These are phyloP conservation scores for Chlamydomonas incerta DNA, from an alignment of 139 green algal genomes.

Conservation along the genomic window DNA sequence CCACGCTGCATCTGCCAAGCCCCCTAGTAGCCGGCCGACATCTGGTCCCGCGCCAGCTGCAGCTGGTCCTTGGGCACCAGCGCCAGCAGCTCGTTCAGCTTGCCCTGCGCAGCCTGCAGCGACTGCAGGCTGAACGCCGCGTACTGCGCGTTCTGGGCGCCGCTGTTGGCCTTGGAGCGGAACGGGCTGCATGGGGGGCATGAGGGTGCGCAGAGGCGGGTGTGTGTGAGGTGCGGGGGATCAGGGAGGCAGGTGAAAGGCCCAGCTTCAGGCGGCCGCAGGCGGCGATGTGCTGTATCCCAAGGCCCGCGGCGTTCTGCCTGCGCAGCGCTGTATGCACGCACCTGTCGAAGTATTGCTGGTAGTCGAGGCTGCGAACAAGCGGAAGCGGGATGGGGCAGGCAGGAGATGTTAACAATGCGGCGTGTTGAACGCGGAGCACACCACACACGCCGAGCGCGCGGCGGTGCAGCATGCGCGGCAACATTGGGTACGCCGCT, in stretches of 20 bases:
- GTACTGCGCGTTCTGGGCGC: slow-evolving; percentile 58
- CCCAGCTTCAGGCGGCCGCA: too few relatives aligned
- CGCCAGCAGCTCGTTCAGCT: slow-evolving; percentile 46
- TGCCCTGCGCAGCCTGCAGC: slow-evolving; percentile 44
- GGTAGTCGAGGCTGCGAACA: slow-evolving; percentile 52
- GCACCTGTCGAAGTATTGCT: slow-evolving; percentile 61
- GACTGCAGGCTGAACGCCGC: slow-evolving; percentile 51
- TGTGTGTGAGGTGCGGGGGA: background rate
- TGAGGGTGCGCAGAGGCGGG: too few relatives aligned
- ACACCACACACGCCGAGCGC: too few relatives aligned
- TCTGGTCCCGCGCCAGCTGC: slow-evolving; percentile 39
- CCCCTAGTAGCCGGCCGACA: slow-evolving; percentile 27
- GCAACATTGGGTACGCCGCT: too few relatives aligned
- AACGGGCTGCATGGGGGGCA: background rate
- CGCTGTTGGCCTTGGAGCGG: slow-evolving; percentile 12
- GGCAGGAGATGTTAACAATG: too few relatives aligned
- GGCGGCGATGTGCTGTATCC: too few relatives aligned
- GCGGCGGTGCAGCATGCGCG: too few relatives aligned
- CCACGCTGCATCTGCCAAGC: too few relatives aligned
- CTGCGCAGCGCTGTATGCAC: too few relatives aligned
- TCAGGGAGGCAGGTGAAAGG: too few relatives aligned
- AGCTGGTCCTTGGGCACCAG: slow-evolving; percentile 51
- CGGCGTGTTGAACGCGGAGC: too few relatives aligned
- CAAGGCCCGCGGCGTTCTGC: too few relatives aligned
- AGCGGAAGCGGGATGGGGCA: background rate